Evolutionary conservation across 495 filamentous ascomycete genomes (phyloP).

Genomic region (Talaromyces stipitatus): DNA sequence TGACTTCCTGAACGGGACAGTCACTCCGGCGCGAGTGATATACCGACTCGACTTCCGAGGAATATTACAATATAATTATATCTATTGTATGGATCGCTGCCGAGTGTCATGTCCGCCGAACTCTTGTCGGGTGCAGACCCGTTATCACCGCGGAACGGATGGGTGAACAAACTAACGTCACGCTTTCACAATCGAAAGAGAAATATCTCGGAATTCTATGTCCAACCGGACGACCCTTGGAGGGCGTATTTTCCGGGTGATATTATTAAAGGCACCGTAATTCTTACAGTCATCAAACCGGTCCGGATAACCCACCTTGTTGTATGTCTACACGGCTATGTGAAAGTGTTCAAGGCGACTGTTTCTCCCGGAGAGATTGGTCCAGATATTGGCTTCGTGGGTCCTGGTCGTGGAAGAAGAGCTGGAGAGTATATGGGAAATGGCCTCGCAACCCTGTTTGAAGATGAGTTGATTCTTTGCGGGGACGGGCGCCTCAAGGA

Average conservation of each 20-base stretch:
- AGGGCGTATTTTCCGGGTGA: constrained; percentile 72
- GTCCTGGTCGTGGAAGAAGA: constrained; percentile 46
- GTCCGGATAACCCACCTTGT: constrained; percentile 86
- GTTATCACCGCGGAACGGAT: constrained; percentile 40
- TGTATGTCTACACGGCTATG: constrained; percentile 78
- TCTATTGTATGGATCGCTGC: constrained; percentile 28
- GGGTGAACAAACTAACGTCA: constrained; percentile 50
- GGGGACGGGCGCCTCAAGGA: constrained; percentile 82
- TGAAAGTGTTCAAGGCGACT: constrained; percentile 77
- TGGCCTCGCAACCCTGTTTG: constrained; percentile 78
- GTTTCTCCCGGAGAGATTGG: constrained; percentile 53
- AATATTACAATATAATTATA: background rate
- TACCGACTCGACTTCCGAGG: background rate
- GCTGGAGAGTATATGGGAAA: constrained; percentile 67
- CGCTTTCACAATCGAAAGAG: constrained; percentile 61
- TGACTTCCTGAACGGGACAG: background rate
- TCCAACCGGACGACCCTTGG: constrained; percentile 73
- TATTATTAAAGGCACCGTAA: constrained; percentile 62
- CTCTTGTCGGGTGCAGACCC: constrained; percentile 27
- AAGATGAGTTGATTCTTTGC: constrained; percentile 84
- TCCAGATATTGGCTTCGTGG: constrained; percentile 39
- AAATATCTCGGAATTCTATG: constrained; percentile 73
- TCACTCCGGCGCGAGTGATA: background rate
- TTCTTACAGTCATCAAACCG: constrained; percentile 73
- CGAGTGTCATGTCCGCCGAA: constrained; percentile 42